These are phyloP conservation scores for Neonectria coccinea DNA, from an alignment of 2,329 filamentous ascomycete genomes.

Conservation along the genomic window DNA sequence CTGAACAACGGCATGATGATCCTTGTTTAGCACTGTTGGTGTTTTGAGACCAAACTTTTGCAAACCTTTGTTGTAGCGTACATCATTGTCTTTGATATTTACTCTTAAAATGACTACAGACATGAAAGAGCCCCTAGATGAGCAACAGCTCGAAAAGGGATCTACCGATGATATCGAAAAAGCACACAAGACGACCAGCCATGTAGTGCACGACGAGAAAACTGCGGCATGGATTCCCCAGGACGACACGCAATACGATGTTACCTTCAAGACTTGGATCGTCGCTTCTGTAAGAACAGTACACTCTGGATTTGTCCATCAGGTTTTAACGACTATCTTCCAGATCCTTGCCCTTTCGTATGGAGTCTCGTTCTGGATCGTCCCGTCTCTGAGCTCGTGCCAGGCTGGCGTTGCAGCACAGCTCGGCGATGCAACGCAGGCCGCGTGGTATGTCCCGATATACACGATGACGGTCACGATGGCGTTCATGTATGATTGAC, in stretches of 20 bases:
- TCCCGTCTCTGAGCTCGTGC: conserved; percentile 49
- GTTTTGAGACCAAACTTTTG: neutral
- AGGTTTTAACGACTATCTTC: neutral
- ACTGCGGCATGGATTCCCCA: conserved; percentile 42
- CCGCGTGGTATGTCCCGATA: conserved; percentile 51
- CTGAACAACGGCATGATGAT: neutral
- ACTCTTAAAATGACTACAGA: conserved; percentile 6
- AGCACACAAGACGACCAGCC: conserved; percentile 15
- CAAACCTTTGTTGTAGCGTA: neutral
- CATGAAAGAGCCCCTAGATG: conserved; percentile 9
- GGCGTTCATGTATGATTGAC: conserved; percentile 48
- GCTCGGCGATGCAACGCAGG: conserved; percentile 49
- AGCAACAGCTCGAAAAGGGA: conserved; percentile 12
- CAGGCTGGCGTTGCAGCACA: conserved; percentile 48
- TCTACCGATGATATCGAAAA: conserved; percentile 30
- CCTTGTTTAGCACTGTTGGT: neutral
- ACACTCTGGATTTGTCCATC: rapidly evolving
- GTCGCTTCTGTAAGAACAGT: conserved; percentile 46
- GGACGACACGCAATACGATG: conserved; percentile 51
- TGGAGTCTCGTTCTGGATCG: conserved; percentile 55
- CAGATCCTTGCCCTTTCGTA: conserved; percentile 52
- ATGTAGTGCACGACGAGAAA: conserved; percentile 28
- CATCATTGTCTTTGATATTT: neutral
- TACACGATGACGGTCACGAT: conserved; percentile 57
- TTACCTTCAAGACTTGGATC: conserved; percentile 56